Percentiles rank a stretch among this genome's conserved stretches.
Conservation (phyloP, 352 stramenopile genomes). For the Phytopythium mirpurense region DNA sequence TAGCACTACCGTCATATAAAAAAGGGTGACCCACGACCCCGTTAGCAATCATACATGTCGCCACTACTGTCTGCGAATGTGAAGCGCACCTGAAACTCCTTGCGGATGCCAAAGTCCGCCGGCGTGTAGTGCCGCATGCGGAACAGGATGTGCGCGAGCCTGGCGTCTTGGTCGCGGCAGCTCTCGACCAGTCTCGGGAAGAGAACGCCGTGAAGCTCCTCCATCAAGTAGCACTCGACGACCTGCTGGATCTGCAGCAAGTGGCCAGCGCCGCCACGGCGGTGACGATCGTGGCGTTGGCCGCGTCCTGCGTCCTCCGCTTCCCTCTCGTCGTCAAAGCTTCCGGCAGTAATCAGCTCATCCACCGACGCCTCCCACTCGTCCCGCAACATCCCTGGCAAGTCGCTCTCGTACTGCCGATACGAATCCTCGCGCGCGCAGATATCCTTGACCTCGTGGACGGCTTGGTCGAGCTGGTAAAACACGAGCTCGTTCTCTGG, state of each 20-base stretch:
- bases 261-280: slow-evolving; percentile 23
- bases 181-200: slow-evolving; percentile 45
- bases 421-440: slow-evolving; percentile 41
- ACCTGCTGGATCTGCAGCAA: slow-evolving; percentile 72
- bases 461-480: slow-evolving; percentile 54
- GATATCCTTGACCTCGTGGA: slow-evolving; percentile 54
- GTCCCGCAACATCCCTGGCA: slow-evolving; percentile 37
- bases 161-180: slow-evolving; percentile 40
- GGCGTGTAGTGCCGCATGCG: slow-evolving; percentile 58
- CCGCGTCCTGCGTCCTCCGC: not conserved
- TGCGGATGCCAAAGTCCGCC: slow-evolving; percentile 59
- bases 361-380: slow-evolving; percentile 59
- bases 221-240: slow-evolving; percentile 79
- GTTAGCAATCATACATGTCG: too few species aligned
- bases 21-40: not conserved
- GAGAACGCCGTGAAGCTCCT: slow-evolving; percentile 51
- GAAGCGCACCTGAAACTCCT: slow-evolving; percentile 55
- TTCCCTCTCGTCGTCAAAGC: slow-evolving; percentile 37
- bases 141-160: slow-evolving; percentile 34
- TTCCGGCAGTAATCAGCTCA: slow-evolving; percentile 39
- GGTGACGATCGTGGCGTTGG: slow-evolving; percentile 2
- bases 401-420: slow-evolving; percentile 34
- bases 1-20: slow-evolving; percentile 24
- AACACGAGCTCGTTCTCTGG: slow-evolving; percentile 76
- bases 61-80: too few species aligned